These are phyloP conservation scores for Trichophyton schoenleinii DNA, from an alignment of 2,329 filamentous ascomycete species.

Conservation along the genomic window DNA sequence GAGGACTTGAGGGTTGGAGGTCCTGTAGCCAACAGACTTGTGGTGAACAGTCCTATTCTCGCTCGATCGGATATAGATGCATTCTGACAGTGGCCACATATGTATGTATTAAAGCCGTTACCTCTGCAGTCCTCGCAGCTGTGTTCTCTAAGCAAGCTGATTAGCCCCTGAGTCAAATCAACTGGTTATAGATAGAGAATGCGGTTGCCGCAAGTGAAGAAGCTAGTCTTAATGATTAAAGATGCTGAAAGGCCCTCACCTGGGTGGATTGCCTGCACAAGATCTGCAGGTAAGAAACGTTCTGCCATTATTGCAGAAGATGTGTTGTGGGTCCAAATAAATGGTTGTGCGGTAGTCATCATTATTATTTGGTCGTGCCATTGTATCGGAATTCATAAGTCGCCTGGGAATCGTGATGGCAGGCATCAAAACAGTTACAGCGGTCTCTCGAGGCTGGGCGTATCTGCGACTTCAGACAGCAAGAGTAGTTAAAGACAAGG, in stretches of 20 bases:
- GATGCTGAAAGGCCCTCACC: slow-evolving; percentile 16
- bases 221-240: background rate
- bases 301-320: slow-evolving; percentile 24
- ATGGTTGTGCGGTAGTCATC: background rate
- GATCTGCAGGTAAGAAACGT: slow-evolving; percentile 24
- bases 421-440: background rate
- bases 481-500: no score
- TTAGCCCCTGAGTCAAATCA: no score
- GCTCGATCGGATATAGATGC: background rate
- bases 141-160: background rate
- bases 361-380: background rate
- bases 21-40: background rate
- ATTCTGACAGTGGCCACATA: slow-evolving; percentile 7
- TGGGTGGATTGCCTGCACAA: slow-evolving; percentile 28
- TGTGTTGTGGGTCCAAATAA: slow-evolving; percentile 22
- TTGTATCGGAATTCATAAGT: background rate
- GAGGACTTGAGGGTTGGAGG: background rate
- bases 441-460: no score
- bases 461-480: no score
- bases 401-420: background rate
- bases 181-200: no score
- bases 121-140: slow-evolving; percentile 9
- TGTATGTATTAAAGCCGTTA: slow-evolving; percentile 7
- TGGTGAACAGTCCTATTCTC: background rate
- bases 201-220: background rate